Base-by-base conservation (phyloP, 768 basidiomycete species). In the Leucosporidium scottii region DNA sequence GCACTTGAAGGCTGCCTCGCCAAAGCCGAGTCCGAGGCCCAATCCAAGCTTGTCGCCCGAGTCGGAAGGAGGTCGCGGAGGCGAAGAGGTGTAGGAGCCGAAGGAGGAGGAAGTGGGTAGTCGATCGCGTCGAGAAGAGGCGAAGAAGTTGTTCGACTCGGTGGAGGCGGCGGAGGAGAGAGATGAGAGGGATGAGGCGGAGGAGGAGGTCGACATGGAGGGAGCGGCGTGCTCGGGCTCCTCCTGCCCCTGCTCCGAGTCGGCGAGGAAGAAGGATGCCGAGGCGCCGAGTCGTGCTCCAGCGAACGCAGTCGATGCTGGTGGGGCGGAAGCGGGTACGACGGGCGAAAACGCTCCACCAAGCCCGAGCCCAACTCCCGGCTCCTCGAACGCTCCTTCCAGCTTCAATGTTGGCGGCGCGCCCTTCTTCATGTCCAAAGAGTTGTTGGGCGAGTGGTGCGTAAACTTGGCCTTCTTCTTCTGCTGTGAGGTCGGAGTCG, bases 401-500 rank as follows among this genome's bases (percentile, higher is more conserved):
- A 39, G 36, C 28, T 20, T 34, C 39, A 17, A 9, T 15, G 4
- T 30, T 10, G 34, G 34, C 34, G 34, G 34, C 34, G 34, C 34
- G 34, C 34, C 34, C 34, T 34, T 34, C 34, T 34, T 34, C 34
- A 34, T 34, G 4, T 34, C 34, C 34, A 34, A 34, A 4, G 34
- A 34, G 34, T 34, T 34, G 34, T 34, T 34, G 34, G 34, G 34
- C 34, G 34, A 34, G 20, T 23, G 49, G 6, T 53, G 23, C 15
- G 39, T 31, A 10, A 50, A 15, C 49, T 67, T 67, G n/a, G 55
- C 65, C 59, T 70, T 70, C 50, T 67, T 64, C 69, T 53, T 70
- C 60, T 47, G 56, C 25, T 49, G 44, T 7, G 31, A 61, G 48
- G 39, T 2, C 6, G 69, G 62, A 1, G 53, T 51, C 28, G 69